These are phyloP conservation scores for Epichloe amarillans DNA, from an alignment of 2,329 filamentous ascomycete genomes.

Conservation along the genomic window DNA sequence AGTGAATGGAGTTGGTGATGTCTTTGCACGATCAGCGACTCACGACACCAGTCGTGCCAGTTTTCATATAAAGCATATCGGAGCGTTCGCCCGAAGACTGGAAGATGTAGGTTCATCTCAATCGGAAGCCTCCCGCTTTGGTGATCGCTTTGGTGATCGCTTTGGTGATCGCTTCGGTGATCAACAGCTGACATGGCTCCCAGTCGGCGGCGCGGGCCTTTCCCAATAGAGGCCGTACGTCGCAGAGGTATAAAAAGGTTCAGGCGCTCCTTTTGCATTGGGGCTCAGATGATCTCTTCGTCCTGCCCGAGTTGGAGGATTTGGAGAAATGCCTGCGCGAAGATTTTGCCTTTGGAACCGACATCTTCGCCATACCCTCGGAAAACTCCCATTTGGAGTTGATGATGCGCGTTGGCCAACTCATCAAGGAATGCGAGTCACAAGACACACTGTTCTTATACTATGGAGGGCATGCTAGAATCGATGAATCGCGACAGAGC, in stretches of 20 bases:
- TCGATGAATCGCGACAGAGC: constrained; percentile 45
- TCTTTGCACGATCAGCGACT: constrained; percentile 27
- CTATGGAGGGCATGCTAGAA: constrained; percentile 46
- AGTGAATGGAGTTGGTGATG: constrained; percentile 10
- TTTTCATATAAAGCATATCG: constrained; percentile 44
- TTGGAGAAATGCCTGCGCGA: constrained; percentile 39
- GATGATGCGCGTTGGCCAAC: constrained; percentile 41
- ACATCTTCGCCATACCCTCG: constrained; percentile 44
- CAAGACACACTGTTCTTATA: constrained; percentile 44
- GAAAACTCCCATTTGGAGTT: constrained; percentile 45
- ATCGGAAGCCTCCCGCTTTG: neutral
- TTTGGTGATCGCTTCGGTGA: neutral
- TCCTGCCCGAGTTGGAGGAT: constrained; percentile 43
- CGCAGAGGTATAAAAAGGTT: constrained; percentile 42
- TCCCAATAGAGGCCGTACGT: constrained; percentile 38
- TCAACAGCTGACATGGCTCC: neutral
- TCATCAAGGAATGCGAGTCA: constrained; percentile 44
- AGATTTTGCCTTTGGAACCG: constrained; percentile 43
- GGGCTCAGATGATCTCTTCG: constrained; percentile 44
- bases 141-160: neutral
- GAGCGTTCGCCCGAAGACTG: constrained; percentile 39
- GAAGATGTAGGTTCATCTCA: constrained; percentile 32
- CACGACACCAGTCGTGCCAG: constrained; percentile 45
- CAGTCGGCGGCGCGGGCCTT: constrained; percentile 43
- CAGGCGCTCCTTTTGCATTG: constrained; percentile 42